phyloP scores from a whole-genome alignment of 2,329 filamentous ascomycete species.

The Chaetoscypha palmicola region DNA sequence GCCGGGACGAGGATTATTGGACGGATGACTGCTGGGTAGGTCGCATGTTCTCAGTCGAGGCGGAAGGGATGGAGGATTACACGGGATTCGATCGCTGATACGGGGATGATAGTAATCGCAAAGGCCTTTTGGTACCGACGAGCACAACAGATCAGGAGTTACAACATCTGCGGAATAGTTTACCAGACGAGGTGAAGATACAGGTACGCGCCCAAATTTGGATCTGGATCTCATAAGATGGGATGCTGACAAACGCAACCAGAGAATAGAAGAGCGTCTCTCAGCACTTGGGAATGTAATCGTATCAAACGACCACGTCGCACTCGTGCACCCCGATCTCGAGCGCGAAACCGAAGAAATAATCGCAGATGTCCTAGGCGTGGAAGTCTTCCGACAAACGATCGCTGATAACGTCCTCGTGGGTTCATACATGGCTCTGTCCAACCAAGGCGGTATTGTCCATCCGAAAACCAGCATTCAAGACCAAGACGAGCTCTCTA shows the following conservation, averaged over 20 bases:
- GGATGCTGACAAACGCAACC: not conserved
- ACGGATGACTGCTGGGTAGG: constrained; percentile 83
- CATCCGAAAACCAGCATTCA: constrained; percentile 96
- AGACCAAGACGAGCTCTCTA: constrained; percentile 95
- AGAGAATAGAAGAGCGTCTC: constrained; percentile 94
- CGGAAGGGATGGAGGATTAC: not conserved
- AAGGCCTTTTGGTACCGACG: constrained; percentile 92
- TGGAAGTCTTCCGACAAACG: constrained; percentile 89
- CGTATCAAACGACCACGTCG: constrained; percentile 93
- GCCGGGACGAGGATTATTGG: constrained; percentile 95
- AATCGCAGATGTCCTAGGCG: constrained; percentile 85
- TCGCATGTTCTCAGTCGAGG: too few species aligned
- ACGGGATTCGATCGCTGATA: constrained; percentile 10
- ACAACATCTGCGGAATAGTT: constrained; percentile 89
- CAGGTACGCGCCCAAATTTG: constrained; percentile 34
- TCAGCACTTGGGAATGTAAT: constrained; percentile 97
- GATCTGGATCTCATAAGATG: not conserved
- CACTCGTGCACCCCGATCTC: constrained; percentile 89
- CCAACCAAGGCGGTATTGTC: constrained; percentile 92
- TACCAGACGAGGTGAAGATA: constrained; percentile 87
- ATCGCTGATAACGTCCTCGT: constrained; percentile 96
- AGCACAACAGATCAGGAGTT: constrained; percentile 97
- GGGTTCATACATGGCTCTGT: constrained; percentile 92
- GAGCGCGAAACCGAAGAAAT: constrained; percentile 99
- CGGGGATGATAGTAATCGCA: constrained; percentile 63